Base-by-base conservation (phyloP, 2,329 filamentous ascomycete genomes). In the Penicillium sp. region DNA sequence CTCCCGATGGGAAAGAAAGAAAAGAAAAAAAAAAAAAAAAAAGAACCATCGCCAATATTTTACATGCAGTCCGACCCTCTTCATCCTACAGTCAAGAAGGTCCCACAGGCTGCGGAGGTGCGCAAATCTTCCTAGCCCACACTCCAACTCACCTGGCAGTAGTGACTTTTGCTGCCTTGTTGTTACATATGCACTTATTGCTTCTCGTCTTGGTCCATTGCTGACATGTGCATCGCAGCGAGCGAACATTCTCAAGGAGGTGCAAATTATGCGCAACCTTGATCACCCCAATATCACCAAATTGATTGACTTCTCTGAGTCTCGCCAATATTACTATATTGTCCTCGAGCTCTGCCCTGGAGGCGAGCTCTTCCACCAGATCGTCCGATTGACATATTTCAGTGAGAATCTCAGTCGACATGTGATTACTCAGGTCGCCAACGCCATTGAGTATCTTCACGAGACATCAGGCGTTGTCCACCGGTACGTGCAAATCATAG, bases 61-160 rank as follows among this genome's bases (percentile, higher is more conserved):
- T 51, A 56, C 60, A 48, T 74, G 65, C 91, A 96, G 91, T 88
- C 87, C 84, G 84, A 91, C 75, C 86, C 88, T 74, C 81, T 96
- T 77, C 93, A 96, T 87, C 90, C 92, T 80, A 89, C 95, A 74
- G 95, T 96, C 78, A 92, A 93, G 76, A 95, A 92, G 77, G 88
- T 88, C 72, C 91, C 91, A 57, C 96, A 95, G 82, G 89, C 88
- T 79, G 91, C 91, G 81, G 93, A 97, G 92, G 94, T 97, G 90
- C 89, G 85, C 80, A 59, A 69, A 62, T 53, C 52, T 60, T 61
- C 57, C 26, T 81, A 73, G 66, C 65, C 73, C 73, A 72, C 63
- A 55, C 50, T 47, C 46, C 29, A 51, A 39, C 38, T 49, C 41
- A 52, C 54, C 26, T 54, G 39, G 45, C 45, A 50, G 41, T 51